Evolutionary conservation across 192 early-diverging fungal genomes (phyloP).

Genomic region (Allomyces arbusculus): DNA sequence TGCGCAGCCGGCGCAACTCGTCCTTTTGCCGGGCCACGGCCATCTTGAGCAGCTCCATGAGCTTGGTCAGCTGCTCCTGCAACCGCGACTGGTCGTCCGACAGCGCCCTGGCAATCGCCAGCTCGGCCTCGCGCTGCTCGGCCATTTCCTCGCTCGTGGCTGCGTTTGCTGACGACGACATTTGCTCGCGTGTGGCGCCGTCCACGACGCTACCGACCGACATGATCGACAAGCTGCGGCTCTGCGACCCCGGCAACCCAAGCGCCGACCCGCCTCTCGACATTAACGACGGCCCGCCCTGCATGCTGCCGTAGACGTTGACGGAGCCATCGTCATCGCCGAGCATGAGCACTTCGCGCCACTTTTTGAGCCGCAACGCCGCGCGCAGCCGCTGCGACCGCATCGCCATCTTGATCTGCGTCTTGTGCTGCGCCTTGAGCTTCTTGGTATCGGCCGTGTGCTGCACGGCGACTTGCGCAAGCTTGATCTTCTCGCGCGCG

Average conservation of each 20-base stretch:
- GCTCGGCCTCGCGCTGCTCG: background rate
- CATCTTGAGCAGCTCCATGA: constrained; percentile 1
- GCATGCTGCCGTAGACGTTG: background rate
- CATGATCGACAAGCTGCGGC: background rate
- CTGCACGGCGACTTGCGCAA: background rate
- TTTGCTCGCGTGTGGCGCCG: background rate
- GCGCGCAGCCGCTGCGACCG: background rate
- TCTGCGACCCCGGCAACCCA: background rate
- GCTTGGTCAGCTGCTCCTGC: background rate
- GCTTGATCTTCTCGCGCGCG: constrained; percentile 6
- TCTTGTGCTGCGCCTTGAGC: background rate
- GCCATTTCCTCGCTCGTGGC: background rate
- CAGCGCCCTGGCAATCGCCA: background rate
- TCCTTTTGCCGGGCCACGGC: background rate
- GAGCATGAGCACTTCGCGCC: background rate
- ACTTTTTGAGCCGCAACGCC: background rate
- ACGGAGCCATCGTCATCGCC: background rate
- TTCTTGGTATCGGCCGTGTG: background rate
- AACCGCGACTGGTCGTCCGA: background rate
- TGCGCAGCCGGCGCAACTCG: background rate
- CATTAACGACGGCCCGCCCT: too few species aligned
- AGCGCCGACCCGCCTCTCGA: background rate
- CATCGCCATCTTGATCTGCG: background rate
- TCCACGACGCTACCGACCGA: background rate
- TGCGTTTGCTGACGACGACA: background rate